Conservation (phyloP, 1,284 basidiomycete genomes). For the Irpex sp. region DNA sequence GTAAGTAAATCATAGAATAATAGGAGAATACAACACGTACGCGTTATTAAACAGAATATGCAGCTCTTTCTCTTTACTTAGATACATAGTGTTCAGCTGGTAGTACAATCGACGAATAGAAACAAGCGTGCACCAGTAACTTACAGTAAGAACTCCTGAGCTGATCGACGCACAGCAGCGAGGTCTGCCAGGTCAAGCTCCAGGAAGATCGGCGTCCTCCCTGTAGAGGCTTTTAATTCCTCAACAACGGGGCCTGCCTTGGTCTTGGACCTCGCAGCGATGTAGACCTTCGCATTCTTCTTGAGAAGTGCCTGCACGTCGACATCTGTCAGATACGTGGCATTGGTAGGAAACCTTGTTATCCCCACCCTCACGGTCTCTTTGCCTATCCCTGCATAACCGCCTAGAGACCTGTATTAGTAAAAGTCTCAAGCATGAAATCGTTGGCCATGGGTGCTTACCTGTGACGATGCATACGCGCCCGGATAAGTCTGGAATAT, state of each 20-base stretch:
- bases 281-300: conserved; percentile 50
- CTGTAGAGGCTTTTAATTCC: conserved; percentile 33
- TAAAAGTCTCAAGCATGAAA: neutral
- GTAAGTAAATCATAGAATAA: no score
- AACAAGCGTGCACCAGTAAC: neutral
- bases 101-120: no score
- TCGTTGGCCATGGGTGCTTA: neutral
- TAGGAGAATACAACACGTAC: conserved; percentile 25
- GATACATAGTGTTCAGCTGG: neutral
- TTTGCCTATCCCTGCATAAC: conserved; percentile 39
- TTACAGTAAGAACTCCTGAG: conserved; percentile 35
- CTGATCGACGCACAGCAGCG: conserved; percentile 35
- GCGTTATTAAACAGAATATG: conserved; percentile 53
- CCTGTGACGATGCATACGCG: conserved; percentile 41
- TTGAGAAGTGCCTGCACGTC: conserved; percentile 24
- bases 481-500: conserved; percentile 34
- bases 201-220: conserved; percentile 38
- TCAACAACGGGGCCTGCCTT: conserved; percentile 41
- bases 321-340: neutral
- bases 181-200: conserved; percentile 47
- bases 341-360: neutral
- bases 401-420: conserved; percentile 20
- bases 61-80: conserved; percentile 43
- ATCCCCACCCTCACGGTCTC: conserved; percentile 24
- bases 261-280: conserved; percentile 38